phyloP scores from a whole-genome alignment of 1,284 basidiomycete species.

The Puccinia polysora region DNA sequence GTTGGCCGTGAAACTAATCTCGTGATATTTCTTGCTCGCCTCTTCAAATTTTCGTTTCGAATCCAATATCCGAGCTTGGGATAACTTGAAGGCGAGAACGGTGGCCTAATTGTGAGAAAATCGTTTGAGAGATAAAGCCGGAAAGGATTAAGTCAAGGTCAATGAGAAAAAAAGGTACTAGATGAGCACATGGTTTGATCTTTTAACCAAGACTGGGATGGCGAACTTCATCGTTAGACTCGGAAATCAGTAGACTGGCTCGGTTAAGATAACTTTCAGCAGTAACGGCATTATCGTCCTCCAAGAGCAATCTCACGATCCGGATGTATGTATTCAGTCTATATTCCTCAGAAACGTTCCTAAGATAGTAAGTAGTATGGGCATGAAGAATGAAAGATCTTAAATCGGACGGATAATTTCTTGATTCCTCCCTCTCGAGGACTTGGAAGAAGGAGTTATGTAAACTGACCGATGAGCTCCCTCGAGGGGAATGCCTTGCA shows the following conservation, averaged over 20 bases:
- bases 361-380: slow-evolving; percentile 50
- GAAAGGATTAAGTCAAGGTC: background rate
- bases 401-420: background rate
- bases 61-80: slow-evolving; percentile 79
- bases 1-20: slow-evolving; percentile 77
- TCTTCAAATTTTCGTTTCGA: slow-evolving; percentile 86
- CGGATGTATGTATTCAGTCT: slow-evolving; percentile 87
- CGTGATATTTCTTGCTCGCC: slow-evolving; percentile 90
- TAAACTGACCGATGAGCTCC: slow-evolving; percentile 70
- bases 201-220: slow-evolving; percentile 50
- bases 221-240: slow-evolving; percentile 68
- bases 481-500: slow-evolving; percentile 85
- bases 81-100: slow-evolving; percentile 50
- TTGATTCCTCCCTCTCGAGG: background rate
- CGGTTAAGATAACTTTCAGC: slow-evolving; percentile 96
- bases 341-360: slow-evolving; percentile 71
- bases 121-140: background rate
- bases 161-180: background rate
- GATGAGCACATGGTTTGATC: background rate
- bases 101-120: slow-evolving; percentile 11
- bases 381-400: background rate
- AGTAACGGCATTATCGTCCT: slow-evolving; percentile 87
- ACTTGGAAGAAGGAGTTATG: background rate
- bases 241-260: slow-evolving; percentile 80
- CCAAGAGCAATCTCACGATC: slow-evolving; percentile 87